Conservation (phyloP, 2,329 filamentous ascomycete species). For the Penicillium nordicum region DNA sequence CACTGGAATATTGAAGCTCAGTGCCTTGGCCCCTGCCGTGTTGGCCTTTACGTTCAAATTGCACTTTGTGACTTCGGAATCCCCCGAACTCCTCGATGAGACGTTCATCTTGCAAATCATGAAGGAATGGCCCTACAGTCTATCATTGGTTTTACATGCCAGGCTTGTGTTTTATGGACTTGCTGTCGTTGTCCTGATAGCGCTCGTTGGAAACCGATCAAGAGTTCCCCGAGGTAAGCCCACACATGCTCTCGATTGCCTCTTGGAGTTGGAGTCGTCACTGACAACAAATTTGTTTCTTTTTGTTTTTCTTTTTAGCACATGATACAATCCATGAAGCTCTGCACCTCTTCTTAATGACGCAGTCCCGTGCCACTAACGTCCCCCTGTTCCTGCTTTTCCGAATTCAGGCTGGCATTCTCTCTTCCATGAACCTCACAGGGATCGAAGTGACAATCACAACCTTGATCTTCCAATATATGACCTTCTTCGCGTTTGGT, state of each 20-base stretch:
- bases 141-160: constrained; percentile 50
- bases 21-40: constrained; percentile 45
- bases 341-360: constrained; percentile 74
- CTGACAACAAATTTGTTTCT: constrained; percentile 15
- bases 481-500: constrained; percentile 84
- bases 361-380: constrained; percentile 81
- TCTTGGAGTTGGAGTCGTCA: neutral
- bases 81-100: constrained; percentile 68
- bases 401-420: constrained; percentile 57
- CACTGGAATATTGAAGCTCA: constrained; percentile 22
- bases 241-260: neutral
- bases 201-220: constrained; percentile 16
- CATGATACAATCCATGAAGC: constrained; percentile 56
- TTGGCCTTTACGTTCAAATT: constrained; percentile 81
- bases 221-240: constrained; percentile 17
- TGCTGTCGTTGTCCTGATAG: constrained; percentile 30
- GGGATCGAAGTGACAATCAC: constrained; percentile 63
- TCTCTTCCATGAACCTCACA: constrained; percentile 41
- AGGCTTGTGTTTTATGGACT: constrained; percentile 51
- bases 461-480: constrained; percentile 72
- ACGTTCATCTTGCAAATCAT: constrained; percentile 34
- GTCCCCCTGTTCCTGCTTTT: constrained; percentile 80
- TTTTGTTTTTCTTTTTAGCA: constrained; percentile 16
- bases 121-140: constrained; percentile 37
- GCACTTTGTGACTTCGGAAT: constrained; percentile 80